Base-by-base conservation (phyloP, 1,284 basidiomycete species). In the Psilocybe mexicana region DNA sequence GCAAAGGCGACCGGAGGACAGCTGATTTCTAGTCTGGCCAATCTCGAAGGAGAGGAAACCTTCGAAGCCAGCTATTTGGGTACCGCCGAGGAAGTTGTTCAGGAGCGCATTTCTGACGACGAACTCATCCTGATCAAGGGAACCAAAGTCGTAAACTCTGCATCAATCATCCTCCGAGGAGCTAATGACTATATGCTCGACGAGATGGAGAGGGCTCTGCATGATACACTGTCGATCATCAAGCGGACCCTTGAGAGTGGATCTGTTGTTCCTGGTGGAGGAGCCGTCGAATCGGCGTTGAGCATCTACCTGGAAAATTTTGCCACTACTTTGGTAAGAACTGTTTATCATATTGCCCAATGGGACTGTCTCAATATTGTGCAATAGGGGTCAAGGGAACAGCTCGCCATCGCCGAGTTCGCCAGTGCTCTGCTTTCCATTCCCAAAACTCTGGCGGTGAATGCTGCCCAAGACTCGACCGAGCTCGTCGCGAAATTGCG, bases 161-260 rank as follows among this genome's bases (percentile, higher is more conserved):
- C 92, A 25, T 98, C 96, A 42, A 92, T 99, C 70, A 87, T 99
- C 59, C 79, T 99, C 61, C 87, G 97, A 59, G 97, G 97, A 57
- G 97, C 97, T 42, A 99, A 99, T 76, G 97, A 99, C 76, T 99
- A 98, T 75, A 94, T 99, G 90, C 79, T 99, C 64, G 97, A 99
- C 74, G 97, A 99, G 81, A 99, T 99, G 97, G 97, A 99, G 78
- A 83, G 97, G 36, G 88, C 94, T 0, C 75, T 99, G 65, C 97
- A 99, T 72, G 97, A 99, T 74, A 92, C 93, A 0, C 76, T 99
- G 57, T 96, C 91, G 43, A 87, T 98, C 67, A 93, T 99, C 78
- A 99, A 99, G 80, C 86, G 97, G 58, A 99, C 97, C 2, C 80
- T 99, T 53, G 97, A 99, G 80, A 96, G 93, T 67, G 96, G 96